Conservation (phyloP, 2,329 filamentous ascomycete genomes). For the Phialocephala sp. region DNA sequence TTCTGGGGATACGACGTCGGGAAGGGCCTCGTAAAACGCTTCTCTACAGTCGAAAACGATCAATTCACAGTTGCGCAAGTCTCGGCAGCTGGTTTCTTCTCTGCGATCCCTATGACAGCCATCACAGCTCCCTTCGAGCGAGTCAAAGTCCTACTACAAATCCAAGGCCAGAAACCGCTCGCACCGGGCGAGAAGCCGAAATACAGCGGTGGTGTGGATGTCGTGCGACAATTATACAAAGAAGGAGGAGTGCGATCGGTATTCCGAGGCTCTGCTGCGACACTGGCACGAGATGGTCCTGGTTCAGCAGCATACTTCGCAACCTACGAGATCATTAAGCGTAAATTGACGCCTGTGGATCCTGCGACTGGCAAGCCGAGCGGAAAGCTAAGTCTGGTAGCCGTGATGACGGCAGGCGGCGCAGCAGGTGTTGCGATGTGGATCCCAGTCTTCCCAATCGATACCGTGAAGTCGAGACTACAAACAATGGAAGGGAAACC, state of each 20-base stretch:
- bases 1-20: slow-evolving; percentile 94
- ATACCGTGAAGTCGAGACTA: slow-evolving; percentile 92
- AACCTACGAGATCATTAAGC: slow-evolving; percentile 95
- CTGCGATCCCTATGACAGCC: slow-evolving; percentile 93
- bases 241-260: slow-evolving; percentile 90
- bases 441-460: slow-evolving; percentile 97
- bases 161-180: slow-evolving; percentile 88
- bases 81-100: slow-evolving; percentile 94
- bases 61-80: slow-evolving; percentile 85
- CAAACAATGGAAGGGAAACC: slow-evolving; percentile 90
- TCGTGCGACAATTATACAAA: slow-evolving; percentile 90
- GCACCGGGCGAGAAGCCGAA: slow-evolving; percentile 90
- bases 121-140: slow-evolving; percentile 99
- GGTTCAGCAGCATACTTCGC: slow-evolving; percentile 96
- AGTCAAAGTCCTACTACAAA: slow-evolving; percentile 97
- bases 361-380: slow-evolving; percentile 71
- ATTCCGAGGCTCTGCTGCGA: slow-evolving; percentile 89
- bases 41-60: slow-evolving; percentile 70
- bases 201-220: slow-evolving; percentile 86
- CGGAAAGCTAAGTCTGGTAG: slow-evolving; percentile 79
- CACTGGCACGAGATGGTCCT: slow-evolving; percentile 90
- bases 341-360: slow-evolving; percentile 82
- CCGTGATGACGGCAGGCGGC: slow-evolving; percentile 85
- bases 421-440: slow-evolving; percentile 97
- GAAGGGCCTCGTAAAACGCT: slow-evolving; percentile 79